Evolutionary conservation across 176 grass and related monocot species (phyloP).

Genomic region (Zoysia japonica): DNA sequence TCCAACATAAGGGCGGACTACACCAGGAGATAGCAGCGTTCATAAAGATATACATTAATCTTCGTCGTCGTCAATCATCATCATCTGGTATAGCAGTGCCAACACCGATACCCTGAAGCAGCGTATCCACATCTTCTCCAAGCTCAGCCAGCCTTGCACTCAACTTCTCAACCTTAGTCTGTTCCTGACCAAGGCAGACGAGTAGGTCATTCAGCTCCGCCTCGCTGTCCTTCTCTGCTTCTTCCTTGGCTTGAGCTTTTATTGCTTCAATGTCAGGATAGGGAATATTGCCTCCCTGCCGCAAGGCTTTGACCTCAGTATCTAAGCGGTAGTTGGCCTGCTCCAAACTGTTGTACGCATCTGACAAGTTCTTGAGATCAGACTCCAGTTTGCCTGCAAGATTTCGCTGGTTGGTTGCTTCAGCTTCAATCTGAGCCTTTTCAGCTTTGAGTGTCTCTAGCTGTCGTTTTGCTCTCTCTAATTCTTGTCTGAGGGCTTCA

Average conservation of each 20-base stretch:
- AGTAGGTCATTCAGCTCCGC: conserved; percentile 89
- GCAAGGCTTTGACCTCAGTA: conserved; percentile 57
- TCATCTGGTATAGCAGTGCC: conserved; percentile 64
- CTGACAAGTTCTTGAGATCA: conserved; percentile 92
- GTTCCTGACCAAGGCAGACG: conserved; percentile 97
- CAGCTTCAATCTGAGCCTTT: conserved; percentile 68
- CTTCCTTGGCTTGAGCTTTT: conserved; percentile 75
- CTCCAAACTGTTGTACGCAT: conserved; percentile 94
- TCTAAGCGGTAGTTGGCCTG: conserved; percentile 82
- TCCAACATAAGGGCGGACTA: conserved; percentile 16
- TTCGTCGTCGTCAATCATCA: conserved; percentile 12
- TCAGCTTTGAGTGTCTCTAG: conserved; percentile 70
- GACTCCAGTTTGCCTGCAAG: conserved; percentile 79
- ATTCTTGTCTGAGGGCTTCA: conserved; percentile 86
- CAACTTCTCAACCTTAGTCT: conserved; percentile 97
- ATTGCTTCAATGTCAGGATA: conserved; percentile 70
- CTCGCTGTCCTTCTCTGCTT: conserved; percentile 83
- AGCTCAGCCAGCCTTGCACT: conserved; percentile 70
- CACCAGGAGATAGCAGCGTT: conserved; percentile 3
- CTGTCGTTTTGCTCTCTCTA: conserved; percentile 54
- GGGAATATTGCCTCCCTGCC: conserved; percentile 53
- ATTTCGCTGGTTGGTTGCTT: conserved; percentile 71
- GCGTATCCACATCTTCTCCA: conserved; percentile 74
- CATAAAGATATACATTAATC: background rate
- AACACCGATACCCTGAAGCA: conserved; percentile 84